These are phyloP conservation scores for Claviceps sp. DNA, from an alignment of 2,329 filamentous ascomycete genomes.

Conservation along the genomic window DNA sequence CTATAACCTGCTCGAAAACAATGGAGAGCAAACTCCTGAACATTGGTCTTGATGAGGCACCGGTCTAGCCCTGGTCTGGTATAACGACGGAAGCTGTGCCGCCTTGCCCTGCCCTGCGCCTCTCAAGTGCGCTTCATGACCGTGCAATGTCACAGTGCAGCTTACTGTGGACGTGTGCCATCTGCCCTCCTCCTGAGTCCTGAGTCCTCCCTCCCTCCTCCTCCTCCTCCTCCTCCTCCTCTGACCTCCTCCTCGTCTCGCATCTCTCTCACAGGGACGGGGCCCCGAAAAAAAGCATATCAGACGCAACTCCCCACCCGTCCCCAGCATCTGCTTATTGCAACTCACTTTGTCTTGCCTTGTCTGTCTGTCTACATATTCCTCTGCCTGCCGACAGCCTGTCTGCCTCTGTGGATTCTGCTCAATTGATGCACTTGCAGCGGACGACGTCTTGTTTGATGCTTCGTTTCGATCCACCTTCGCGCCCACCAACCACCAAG, in stretches of 20 bases:
- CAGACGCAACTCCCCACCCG: conserved; percentile 4
- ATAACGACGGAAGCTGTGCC: not conserved
- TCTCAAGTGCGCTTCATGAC: too few relatives aligned
- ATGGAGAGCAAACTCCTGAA: too few relatives aligned
- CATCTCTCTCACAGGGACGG: not conserved
- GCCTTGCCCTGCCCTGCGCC: not conserved
- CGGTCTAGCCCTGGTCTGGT: too few relatives aligned
- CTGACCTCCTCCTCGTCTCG: not conserved
- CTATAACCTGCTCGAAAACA: too few relatives aligned
- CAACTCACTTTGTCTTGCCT: not conserved
- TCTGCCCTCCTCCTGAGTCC: not conserved
- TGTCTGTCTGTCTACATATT: not conserved
- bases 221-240: not conserved
- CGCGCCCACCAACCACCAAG: conserved; percentile 1
- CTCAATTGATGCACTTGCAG: conserved; percentile 1
- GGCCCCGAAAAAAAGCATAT: conserved; percentile 6
- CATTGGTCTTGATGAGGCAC: too few relatives aligned
- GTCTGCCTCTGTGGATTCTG: not conserved
- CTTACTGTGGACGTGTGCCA: not conserved
- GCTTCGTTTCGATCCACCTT: conserved; percentile 2
- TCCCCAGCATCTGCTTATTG: not conserved
- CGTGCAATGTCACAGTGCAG: too few relatives aligned
- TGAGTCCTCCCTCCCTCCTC: not conserved
- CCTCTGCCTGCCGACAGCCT: not conserved
- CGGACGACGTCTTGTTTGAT: not conserved